These are phyloP conservation scores for Salvia rosmarinus DNA, from an alignment of 257 asterid species.

Conservation along the genomic window DNA sequence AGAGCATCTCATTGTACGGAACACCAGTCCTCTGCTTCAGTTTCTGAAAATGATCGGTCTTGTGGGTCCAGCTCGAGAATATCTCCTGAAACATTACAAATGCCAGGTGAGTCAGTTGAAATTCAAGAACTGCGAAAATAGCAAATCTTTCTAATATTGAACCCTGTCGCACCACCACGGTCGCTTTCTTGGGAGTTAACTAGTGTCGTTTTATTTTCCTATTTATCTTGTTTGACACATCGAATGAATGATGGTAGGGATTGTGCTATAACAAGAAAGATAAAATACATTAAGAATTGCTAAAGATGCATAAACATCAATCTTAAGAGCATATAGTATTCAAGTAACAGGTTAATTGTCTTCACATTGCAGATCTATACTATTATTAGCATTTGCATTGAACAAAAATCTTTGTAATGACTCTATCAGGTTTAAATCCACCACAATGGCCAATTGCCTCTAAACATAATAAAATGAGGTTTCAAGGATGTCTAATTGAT, in stretches of 20 bases:
- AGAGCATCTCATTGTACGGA: slow-evolving; percentile 79
- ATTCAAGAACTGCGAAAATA: slow-evolving; percentile 1
- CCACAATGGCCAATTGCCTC: slow-evolving; percentile 6
- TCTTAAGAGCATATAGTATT: too few relatives aligned
- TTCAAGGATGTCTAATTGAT: background rate
- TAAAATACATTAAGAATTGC: too few relatives aligned
- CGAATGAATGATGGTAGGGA: background rate
- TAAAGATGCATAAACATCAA: background rate
- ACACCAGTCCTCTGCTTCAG: slow-evolving; percentile 61
- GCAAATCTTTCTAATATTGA: background rate
- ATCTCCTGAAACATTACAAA: slow-evolving; percentile 65
- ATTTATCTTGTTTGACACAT: background rate
- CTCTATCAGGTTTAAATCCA: background rate
- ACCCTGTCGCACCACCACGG: background rate
- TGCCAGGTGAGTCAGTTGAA: background rate
- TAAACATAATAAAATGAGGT: background rate
- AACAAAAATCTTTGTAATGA: background rate
- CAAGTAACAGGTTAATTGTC: too few relatives aligned
- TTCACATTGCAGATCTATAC: too few relatives aligned
- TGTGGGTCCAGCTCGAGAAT: slow-evolving; percentile 84
- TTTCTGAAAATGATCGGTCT: slow-evolving; percentile 83
- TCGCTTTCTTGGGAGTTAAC: background rate
- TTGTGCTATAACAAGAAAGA: too few relatives aligned
- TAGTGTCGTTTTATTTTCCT: background rate
- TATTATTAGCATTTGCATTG: too few relatives aligned